These are phyloP conservation scores for Margaritispora aquatica DNA, from an alignment of 495 filamentous ascomycete species.

Conservation along the genomic window DNA sequence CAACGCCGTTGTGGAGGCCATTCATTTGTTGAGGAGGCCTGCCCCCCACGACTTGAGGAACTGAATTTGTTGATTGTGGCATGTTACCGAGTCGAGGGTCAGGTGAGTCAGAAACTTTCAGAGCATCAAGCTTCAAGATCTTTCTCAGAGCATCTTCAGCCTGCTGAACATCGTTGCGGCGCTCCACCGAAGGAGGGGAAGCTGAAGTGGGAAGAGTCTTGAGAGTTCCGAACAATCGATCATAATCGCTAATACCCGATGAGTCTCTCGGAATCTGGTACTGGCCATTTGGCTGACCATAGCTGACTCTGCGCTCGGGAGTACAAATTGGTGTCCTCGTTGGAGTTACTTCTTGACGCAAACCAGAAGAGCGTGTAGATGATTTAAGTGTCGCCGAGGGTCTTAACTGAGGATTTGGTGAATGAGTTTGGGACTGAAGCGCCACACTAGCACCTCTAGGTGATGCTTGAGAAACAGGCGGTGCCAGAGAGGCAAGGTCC, in stretches of 20 bases:
- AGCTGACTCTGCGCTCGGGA: conserved; percentile 10
- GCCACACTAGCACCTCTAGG: conserved; percentile 1
- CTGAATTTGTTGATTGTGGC: conserved; percentile 10
- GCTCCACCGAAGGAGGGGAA: conserved; percentile 13
- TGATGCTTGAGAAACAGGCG: neutral
- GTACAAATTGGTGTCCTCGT: conserved; percentile 19
- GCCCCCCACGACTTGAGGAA: conserved; percentile 21
- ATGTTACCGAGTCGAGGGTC: conserved; percentile 5
- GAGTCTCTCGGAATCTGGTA: neutral
- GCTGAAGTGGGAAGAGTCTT: neutral
- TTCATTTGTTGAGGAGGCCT: conserved; percentile 19
- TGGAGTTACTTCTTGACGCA: conserved; percentile 24
- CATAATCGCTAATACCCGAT: neutral
- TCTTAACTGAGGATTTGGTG: conserved; percentile 2
- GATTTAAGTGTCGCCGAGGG: neutral
- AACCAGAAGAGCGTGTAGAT: conserved; percentile 16
- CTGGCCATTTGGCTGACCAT: neutral
- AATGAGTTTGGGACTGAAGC: conserved; percentile 1
- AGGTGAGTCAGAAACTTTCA: conserved; percentile 6
- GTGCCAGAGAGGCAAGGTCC: conserved; percentile 10
- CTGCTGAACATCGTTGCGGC: conserved; percentile 29
- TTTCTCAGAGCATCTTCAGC: conserved; percentile 46
- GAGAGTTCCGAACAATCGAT: neutral
- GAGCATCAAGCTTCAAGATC: conserved; percentile 38
- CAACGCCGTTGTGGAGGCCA: conserved; percentile 21